Evolutionary conservation across 2,329 filamentous ascomycete genomes (phyloP).

Genomic region (Aspergillus pseudoterreus): DNA sequence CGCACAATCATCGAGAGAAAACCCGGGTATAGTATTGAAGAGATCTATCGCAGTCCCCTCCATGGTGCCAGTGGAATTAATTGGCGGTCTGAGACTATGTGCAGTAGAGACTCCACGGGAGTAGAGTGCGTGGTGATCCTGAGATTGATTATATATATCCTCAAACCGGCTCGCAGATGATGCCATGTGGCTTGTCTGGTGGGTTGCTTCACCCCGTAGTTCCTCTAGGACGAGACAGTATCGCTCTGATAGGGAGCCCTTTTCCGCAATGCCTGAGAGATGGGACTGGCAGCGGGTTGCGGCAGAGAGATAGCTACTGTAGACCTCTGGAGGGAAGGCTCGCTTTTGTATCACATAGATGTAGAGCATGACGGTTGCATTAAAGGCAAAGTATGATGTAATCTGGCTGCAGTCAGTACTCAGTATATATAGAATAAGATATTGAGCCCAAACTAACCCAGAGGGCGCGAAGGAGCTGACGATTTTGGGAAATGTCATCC

Average conservation of each 20-base stretch:
- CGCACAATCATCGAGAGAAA: constrained; percentile 13
- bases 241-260: constrained; percentile 16
- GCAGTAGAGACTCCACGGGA: too few species aligned
- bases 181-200: background rate
- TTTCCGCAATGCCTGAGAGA: constrained; percentile 16
- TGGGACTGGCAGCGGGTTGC: constrained; percentile 17
- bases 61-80: too few species aligned
- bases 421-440: too few species aligned
- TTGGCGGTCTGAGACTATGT: too few species aligned
- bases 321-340: constrained; percentile 7
- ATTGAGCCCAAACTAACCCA: background rate
- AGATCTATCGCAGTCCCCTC: too few species aligned
- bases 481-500: background rate
- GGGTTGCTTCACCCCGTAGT: background rate
- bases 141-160: too few species aligned
- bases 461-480: background rate
- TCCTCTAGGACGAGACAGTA: constrained; percentile 20
- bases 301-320: constrained; percentile 13
- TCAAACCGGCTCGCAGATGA: too few species aligned
- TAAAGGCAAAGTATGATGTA: constrained; percentile 19
- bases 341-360: constrained; percentile 18
- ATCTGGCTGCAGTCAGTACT: constrained; percentile 17
- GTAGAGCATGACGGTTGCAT: constrained; percentile 17
- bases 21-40: background rate
- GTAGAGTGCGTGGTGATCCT: too few species aligned